Percentiles rank a stretch among this genome's conserved stretches.
These are phyloP conservation scores for Backusella liffmaniae DNA, from an alignment of 192 early-diverging fungal genomes.

Conservation along the genomic window DNA sequence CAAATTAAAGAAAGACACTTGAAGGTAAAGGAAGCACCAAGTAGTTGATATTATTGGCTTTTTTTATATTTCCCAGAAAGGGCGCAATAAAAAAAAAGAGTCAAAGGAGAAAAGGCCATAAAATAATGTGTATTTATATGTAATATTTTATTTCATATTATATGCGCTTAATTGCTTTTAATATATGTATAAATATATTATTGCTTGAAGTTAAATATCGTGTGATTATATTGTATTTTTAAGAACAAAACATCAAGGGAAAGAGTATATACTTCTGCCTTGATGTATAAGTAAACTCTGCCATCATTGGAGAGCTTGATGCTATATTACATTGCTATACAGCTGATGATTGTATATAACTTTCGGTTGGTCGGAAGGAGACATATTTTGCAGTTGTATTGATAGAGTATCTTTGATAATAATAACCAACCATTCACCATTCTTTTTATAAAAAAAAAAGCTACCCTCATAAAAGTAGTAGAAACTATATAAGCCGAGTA, in stretches of 20 bases:
- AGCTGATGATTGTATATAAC: not conserved
- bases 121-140: not conserved
- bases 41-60: too few species aligned
- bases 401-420: too few species aligned
- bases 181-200: not conserved
- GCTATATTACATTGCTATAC: not conserved
- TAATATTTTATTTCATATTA: not conserved
- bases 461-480: conserved; percentile 26
- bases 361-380: not conserved
- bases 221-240: not conserved
- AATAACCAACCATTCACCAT: conserved; percentile 13
- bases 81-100: not conserved
- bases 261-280: not conserved
- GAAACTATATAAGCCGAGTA: conserved; percentile 31
- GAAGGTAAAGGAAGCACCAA: too few species aligned
- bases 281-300: not conserved
- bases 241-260: not conserved
- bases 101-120: conserved; percentile 77
- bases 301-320: not conserved
- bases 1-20: too few species aligned
- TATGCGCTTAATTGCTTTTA: too few species aligned
- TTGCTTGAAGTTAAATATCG: not conserved
- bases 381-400: not conserved
- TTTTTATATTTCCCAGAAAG: too few species aligned
- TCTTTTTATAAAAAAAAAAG: conserved; percentile 22